phyloP scores from a whole-genome alignment of 1,139 yeast genomes.

The Kodamaea derodonti region DNA sequence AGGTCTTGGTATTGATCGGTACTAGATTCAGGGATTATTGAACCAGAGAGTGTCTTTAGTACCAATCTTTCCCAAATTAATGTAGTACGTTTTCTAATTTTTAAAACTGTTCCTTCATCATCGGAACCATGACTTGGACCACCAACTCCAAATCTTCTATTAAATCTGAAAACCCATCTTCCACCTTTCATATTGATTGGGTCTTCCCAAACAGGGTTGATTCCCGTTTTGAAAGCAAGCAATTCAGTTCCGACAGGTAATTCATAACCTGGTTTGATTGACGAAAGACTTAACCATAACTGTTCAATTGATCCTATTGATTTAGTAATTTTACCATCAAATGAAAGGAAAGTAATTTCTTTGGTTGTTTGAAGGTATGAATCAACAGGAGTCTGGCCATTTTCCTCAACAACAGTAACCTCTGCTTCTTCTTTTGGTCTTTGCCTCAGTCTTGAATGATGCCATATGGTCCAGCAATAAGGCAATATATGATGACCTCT shows the following conservation, averaged over 20 bases:
- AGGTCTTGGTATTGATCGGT: constrained; percentile 32
- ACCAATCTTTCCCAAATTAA: constrained; percentile 53
- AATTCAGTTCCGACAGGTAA: constrained; percentile 55
- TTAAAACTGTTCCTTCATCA: constrained; percentile 13
- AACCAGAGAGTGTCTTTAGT: constrained; percentile 42
- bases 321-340: constrained; percentile 21
- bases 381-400: constrained; percentile 21
- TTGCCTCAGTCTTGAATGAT: constrained; percentile 34
- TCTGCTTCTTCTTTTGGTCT: constrained; percentile 17
- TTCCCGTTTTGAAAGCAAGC: constrained; percentile 59
- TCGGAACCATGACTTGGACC: constrained; percentile 9
- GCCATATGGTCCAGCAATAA: constrained; percentile 51
- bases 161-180: constrained; percentile 59
- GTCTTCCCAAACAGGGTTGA: constrained; percentile 72
- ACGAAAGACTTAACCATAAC: constrained; percentile 53
- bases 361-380: constrained; percentile 41
- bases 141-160: constrained; percentile 22
- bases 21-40: constrained; percentile 34
- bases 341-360: constrained; percentile 29
- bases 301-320: constrained; percentile 55
- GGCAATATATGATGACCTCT: constrained; percentile 39
- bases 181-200: constrained; percentile 63
- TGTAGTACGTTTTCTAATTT: constrained; percentile 34
- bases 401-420: constrained; percentile 2
- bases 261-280: constrained; percentile 44